A percentile compares a stretch with the other conserved stretches of the same genome.
Conservation (phyloP, 75 land plant genomes). For the Selaginella tamariscina region DNA sequence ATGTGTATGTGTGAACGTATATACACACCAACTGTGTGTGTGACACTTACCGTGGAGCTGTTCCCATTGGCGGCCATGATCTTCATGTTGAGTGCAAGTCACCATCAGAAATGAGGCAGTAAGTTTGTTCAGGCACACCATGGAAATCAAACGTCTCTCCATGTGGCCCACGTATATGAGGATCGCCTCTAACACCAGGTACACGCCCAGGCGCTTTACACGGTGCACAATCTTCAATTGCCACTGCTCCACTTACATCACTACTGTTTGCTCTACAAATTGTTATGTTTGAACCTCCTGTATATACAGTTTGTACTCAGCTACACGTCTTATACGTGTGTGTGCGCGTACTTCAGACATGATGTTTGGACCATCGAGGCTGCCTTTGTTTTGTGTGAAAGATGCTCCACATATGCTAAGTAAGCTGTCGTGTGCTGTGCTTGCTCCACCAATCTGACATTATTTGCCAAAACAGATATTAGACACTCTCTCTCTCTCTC, state of each 20-base stretch:
- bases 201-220: not conserved
- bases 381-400: not conserved
- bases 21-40: not conserved
- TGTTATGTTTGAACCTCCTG: not conserved
- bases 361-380: not conserved
- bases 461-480: not conserved
- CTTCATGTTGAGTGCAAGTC: conserved; percentile 10
- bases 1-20: not conserved
- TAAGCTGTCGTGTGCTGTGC: not conserved
- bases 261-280: not conserved
- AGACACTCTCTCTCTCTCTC: too few relatives aligned
- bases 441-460: conserved; percentile 5
- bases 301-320: too few relatives aligned
- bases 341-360: too few relatives aligned
- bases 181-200: conserved; percentile 5
- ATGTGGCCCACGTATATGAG: conserved; percentile 10
- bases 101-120: not conserved
- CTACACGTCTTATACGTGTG: too few relatives aligned
- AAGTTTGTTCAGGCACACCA: not conserved
- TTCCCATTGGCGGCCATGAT: not conserved
- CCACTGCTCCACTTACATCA: not conserved
- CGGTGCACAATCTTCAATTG: not conserved
- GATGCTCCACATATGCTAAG: conserved; percentile 5
- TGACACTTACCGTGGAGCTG: not conserved
- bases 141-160: conserved; percentile 7